Evolutionary conservation across 1,284 basidiomycete genomes (phyloP), one percentile per base, ranked within the genome.

Genomic region (Trametes sp.): DNA sequence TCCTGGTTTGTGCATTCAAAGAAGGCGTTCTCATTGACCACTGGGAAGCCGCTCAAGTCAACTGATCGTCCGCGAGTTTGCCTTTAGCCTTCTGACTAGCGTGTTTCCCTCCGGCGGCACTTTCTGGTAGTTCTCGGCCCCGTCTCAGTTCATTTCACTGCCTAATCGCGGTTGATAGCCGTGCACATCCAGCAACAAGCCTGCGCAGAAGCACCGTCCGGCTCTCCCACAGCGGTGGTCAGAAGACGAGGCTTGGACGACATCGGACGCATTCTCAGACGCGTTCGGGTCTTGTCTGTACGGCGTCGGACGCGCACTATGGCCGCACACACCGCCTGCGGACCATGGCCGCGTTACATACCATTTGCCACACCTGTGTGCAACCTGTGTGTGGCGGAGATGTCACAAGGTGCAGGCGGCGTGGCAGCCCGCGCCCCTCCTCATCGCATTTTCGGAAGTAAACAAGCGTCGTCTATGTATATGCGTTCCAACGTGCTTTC

Each of bases 1-100:
- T 23, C 28, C 50, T 11, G 28, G n/a, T n/a, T 38, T 14, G 31
- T 9, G 10, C 24, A 24, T 10, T 26, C 10, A 36, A 31, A 52
- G 7, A 23, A 33, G 24, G 2, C 13, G 21, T 36, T 8, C 21
- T 50, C 23, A 13, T 64, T n/a, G n/a, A 33, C 6, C 5, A 11
- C 52, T 56, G 59, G 38, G 65, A 61, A 62, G 52, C 44, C 23
- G 51, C 29, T 21, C 26, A 19, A 64, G 66, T 67, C 66, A 64
- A 67, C n/a, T 67, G 66, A 64, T 63, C 58, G 42, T 49, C 16
- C 33, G 60, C 59, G 52, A 29, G 59, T 67, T 64, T 67, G 61
- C 52, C 63, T 67, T 67, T 67, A 67, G 46, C 61, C 62, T 67
- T 67, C 62, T 61, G 61, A 63, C 59, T 61, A 51, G 55, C 52